A percentile compares a stretch with the other conserved stretches of the same genome.
These are phyloP conservation scores for Fusarium caatingaense DNA, from an alignment of 2,329 filamentous ascomycete species.

Conservation along the genomic window DNA sequence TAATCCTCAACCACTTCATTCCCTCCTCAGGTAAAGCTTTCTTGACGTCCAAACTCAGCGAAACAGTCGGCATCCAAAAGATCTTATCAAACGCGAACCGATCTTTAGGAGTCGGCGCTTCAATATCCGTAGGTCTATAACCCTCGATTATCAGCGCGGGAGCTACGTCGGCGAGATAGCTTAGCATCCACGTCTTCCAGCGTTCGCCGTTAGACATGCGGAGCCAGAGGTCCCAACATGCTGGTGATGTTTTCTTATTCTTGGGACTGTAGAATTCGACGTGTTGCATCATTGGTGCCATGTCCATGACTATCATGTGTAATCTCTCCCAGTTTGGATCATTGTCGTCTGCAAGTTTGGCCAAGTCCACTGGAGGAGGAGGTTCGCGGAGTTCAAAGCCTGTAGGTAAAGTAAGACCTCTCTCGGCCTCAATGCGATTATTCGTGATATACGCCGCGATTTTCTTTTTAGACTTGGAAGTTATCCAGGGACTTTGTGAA, in stretches of 20 bases:
- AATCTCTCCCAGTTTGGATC: constrained; percentile 38
- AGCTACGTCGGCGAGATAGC: constrained; percentile 72
- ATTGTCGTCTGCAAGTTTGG: not conserved
- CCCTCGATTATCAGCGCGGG: constrained; percentile 74
- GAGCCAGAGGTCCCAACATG: constrained; percentile 64
- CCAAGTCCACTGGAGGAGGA: constrained; percentile 37
- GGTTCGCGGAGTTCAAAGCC: constrained; percentile 38
- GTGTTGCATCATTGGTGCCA: constrained; percentile 45
- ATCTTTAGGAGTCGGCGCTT: constrained; percentile 31
- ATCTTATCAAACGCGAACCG: constrained; percentile 45
- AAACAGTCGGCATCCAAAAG: constrained; percentile 82
- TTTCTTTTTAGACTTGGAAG: constrained; percentile 46
- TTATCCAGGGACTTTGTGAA: constrained; percentile 51
- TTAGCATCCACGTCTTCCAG: constrained; percentile 73
- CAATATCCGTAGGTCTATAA: constrained; percentile 50
- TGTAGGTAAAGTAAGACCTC: constrained; percentile 48
- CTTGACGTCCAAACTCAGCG: constrained; percentile 82
- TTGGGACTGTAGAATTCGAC: constrained; percentile 49
- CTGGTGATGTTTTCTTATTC: not conserved
- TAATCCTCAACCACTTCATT: constrained; percentile 77
- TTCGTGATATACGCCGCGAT: constrained; percentile 57
- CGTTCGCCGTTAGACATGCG: constrained; percentile 67
- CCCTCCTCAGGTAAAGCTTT: constrained; percentile 74
- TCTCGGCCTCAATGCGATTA: constrained; percentile 41
- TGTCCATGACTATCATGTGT: constrained; percentile 34